phyloP scores from a whole-genome alignment of 495 filamentous ascomycete genomes.

The Penicillium egyptiacum region DNA sequence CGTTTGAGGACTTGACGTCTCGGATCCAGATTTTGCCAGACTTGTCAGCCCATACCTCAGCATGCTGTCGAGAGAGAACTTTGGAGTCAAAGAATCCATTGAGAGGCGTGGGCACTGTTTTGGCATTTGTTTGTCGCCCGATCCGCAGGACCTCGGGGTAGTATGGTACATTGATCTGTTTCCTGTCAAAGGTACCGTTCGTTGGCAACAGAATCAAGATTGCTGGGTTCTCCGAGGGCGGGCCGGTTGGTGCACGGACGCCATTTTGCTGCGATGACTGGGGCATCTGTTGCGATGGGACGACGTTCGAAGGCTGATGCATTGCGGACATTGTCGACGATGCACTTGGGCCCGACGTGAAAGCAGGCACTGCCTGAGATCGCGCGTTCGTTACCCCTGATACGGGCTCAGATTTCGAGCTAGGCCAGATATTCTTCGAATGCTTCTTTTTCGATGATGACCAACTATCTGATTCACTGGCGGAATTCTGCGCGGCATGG shows the following conservation, averaged over 20 bases:
- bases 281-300: constrained; percentile 70
- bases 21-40: constrained; percentile 91
- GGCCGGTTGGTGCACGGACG: constrained; percentile 54
- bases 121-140: constrained; percentile 93
- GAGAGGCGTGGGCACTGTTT: constrained; percentile 81
- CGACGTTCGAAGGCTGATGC: constrained; percentile 70
- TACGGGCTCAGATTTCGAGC: constrained; percentile 65
- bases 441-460: constrained; percentile 66
- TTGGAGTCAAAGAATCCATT: constrained; percentile 99
- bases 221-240: constrained; percentile 60
- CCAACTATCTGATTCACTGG: constrained; percentile 51
- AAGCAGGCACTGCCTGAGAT: constrained; percentile 60
- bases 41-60: constrained; percentile 91
- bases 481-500: constrained; percentile 48
- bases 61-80: constrained; percentile 92
- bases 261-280: constrained; percentile 65
- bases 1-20: constrained; percentile 97
- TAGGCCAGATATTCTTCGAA: constrained; percentile 69
- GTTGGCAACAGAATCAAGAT: constrained; percentile 80
- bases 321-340: constrained; percentile 68
- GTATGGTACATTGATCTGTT: constrained; percentile 89
- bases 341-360: constrained; percentile 66
- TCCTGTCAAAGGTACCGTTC: constrained; percentile 94
- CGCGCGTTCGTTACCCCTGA: constrained; percentile 61
- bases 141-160: constrained; percentile 87